Conservation (phyloP, 1,284 basidiomycete species). For the Somion occarium region DNA sequence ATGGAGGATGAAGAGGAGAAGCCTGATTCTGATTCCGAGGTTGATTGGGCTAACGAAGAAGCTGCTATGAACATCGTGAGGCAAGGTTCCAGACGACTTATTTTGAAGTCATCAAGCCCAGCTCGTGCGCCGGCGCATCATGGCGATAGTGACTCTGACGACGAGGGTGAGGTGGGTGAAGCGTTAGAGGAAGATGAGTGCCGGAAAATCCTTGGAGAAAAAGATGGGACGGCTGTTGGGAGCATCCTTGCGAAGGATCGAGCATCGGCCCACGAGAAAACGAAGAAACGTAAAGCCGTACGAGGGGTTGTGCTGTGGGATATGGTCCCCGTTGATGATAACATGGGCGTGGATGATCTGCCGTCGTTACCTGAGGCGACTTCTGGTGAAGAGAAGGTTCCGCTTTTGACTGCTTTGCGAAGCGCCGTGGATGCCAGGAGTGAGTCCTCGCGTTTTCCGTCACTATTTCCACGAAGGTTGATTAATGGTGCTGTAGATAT, state of each 20-base stretch:
- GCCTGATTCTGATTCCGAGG: slow-evolving; percentile 11
- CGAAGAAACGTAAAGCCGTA: slow-evolving; percentile 34
- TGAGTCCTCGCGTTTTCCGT: slow-evolving; percentile 21
- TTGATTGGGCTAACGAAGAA: slow-evolving; percentile 32
- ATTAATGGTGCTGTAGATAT: slow-evolving; percentile 30
- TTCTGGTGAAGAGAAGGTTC: slow-evolving; percentile 8
- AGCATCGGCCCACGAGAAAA: slow-evolving; percentile 20
- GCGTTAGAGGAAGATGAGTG: slow-evolving; percentile 32
- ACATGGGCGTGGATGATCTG: slow-evolving; percentile 14
- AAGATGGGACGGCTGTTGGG: slow-evolving; percentile 37
- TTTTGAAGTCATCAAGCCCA: not conserved
- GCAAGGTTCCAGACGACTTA: not conserved
- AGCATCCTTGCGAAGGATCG: slow-evolving; percentile 38
- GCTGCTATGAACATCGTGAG: slow-evolving; percentile 33
- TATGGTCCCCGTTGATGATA: slow-evolving; percentile 7
- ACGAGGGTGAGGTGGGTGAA: slow-evolving; percentile 27
- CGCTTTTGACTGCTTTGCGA: slow-evolving; percentile 25
- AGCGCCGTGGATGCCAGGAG: slow-evolving; percentile 31
- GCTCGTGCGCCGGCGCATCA: not conserved
- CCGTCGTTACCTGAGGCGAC: slow-evolving; percentile 9
- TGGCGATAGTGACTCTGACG: slow-evolving; percentile 8
- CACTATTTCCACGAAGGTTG: not conserved
- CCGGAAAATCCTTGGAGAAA: slow-evolving; percentile 36
- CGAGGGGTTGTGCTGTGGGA: slow-evolving; percentile 23
- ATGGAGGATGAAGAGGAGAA: slow-evolving; percentile 35